These are phyloP conservation scores for Proliferodiscus dingleyae DNA, from an alignment of 2,329 filamentous ascomycete genomes.

Conservation along the genomic window DNA sequence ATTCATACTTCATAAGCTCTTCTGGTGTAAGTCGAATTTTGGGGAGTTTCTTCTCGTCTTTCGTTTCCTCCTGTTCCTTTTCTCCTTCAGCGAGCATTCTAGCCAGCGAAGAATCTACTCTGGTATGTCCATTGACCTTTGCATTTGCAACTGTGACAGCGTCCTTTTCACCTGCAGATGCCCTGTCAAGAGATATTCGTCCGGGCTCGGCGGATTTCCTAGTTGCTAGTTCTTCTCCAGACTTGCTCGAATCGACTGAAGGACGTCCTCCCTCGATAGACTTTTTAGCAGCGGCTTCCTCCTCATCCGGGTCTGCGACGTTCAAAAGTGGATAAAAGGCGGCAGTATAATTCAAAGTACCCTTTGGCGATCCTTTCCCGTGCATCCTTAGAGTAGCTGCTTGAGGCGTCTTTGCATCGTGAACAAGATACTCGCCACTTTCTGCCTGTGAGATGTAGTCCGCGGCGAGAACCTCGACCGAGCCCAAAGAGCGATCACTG, in stretches of 20 bases:
- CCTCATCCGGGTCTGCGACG: constrained; percentile 83
- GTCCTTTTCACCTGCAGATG: constrained; percentile 13
- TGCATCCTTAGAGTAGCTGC: constrained; percentile 69
- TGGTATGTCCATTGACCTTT: constrained; percentile 26
- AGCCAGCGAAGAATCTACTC: constrained; percentile 22
- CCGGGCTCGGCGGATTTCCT: constrained; percentile 18
- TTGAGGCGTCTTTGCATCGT: constrained; percentile 68
- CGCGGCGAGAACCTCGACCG: constrained; percentile 68
- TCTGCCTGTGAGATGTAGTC: constrained; percentile 78
- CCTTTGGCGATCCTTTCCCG: constrained; percentile 70
- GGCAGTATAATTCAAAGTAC: constrained; percentile 73
- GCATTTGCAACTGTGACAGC: constrained; percentile 37
- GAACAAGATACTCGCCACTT: constrained; percentile 71
- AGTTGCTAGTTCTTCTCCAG: constrained; percentile 38
- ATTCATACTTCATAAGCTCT: constrained; percentile 81
- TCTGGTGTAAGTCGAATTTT: constrained; percentile 76
- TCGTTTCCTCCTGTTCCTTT: constrained; percentile 41
- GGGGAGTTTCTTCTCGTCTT: constrained; percentile 50
- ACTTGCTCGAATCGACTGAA: constrained; percentile 15
- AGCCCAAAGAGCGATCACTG: constrained; percentile 82
- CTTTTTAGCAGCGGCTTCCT: constrained; percentile 45
- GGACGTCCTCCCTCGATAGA: constrained; percentile 22
- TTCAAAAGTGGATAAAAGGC: constrained; percentile 89
- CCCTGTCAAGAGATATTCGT: constrained; percentile 24
- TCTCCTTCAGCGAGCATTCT: constrained; percentile 28